These are phyloP conservation scores for Gyromitra esculenta DNA, from an alignment of 2,329 filamentous ascomycete genomes.

Conservation along the genomic window DNA sequence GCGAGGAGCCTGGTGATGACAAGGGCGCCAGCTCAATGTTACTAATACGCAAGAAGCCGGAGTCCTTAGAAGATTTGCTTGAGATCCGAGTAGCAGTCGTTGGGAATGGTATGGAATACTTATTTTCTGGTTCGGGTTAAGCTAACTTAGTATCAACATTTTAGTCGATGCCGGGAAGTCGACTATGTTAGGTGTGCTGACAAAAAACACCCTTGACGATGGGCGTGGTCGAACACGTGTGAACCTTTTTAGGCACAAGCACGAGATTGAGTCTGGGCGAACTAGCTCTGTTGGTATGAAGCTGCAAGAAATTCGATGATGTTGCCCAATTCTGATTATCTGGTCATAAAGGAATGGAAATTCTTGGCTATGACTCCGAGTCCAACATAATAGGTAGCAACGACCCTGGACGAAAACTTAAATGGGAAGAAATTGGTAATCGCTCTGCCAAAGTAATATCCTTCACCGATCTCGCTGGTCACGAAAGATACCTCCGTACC, in stretches of 20 bases:
- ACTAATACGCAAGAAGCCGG: slow-evolving; percentile 78
- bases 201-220: slow-evolving; percentile 94
- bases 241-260: slow-evolving; percentile 96
- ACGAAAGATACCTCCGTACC: slow-evolving; percentile 93
- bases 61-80: slow-evolving; percentile 83
- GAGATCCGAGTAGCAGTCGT: slow-evolving; percentile 97
- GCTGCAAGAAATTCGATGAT: slow-evolving; percentile 1
- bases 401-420: slow-evolving; percentile 83
- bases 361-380: slow-evolving; percentile 92
- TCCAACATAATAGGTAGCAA: slow-evolving; percentile 84
- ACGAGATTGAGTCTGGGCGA: slow-evolving; percentile 93
- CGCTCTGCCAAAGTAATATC: slow-evolving; percentile 93
- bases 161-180: slow-evolving; percentile 96
- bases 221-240: slow-evolving; percentile 92
- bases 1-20: slow-evolving; percentile 65
- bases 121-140: slow-evolving; percentile 7
- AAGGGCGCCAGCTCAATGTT: slow-evolving; percentile 85
- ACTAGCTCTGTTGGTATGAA: slow-evolving; percentile 94
- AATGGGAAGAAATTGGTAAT: slow-evolving; percentile 97
- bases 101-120: slow-evolving; percentile 74
- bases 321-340: slow-evolving; percentile 42
- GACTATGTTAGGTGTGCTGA: slow-evolving; percentile 92
- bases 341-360: slow-evolving; percentile 80
- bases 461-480: slow-evolving; percentile 93
- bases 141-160: slow-evolving; percentile 38